Evolutionary conservation across 1,139 yeast genomes (phyloP), one percentile per base, ranked within the genome.

Genomic region (Hanseniaspora gamundiae): DNA sequence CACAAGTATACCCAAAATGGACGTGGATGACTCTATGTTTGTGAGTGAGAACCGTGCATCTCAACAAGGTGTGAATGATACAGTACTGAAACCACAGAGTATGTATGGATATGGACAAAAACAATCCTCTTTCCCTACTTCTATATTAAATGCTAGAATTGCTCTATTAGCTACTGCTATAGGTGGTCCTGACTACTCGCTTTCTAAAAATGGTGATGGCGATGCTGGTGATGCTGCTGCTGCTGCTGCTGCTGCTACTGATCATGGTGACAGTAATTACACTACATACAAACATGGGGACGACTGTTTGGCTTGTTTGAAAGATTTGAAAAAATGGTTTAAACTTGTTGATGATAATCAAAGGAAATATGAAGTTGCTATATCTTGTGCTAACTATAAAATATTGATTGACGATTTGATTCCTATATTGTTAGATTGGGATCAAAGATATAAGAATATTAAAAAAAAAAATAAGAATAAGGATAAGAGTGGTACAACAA

Each of bases 261-360:
- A n/a, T 35, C 42, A 52, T 81, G 0, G 57, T 69, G 0, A 53
- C 57, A 3, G 50, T 58, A 2, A 69, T 69, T 66, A 68, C 3
- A 70, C 75, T 1, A 78, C 80, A 0, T 91, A 91, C 56, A 76
- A 75, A 50, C 69, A 88, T 2, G 98, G 98, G 10, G 88, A 82
- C 51, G 97, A 91, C 58, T 95, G 96, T 48, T 64, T 84, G 48
- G 88, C 88, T 1, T 86, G 97, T 61, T 65, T 91, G 31, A 81
- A 84, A 53, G 98, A 91, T 64, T 64, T 91, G 49, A 86, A 85
- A 58, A 70, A 83, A 52, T 88, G 97, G 95, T 73, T 91, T 45
- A 76, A 76, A 51, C 71, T 82, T 1, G 91, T 85, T 42, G 98
- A 91, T 59, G 94, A 85, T 48, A 69, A 70, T 38, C 72, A 74